Percentiles rank a stretch among this genome's conserved stretches.
phyloP scores from a whole-genome alignment of 306 rosid genomes.

The Astragalus membranaceus region DNA sequence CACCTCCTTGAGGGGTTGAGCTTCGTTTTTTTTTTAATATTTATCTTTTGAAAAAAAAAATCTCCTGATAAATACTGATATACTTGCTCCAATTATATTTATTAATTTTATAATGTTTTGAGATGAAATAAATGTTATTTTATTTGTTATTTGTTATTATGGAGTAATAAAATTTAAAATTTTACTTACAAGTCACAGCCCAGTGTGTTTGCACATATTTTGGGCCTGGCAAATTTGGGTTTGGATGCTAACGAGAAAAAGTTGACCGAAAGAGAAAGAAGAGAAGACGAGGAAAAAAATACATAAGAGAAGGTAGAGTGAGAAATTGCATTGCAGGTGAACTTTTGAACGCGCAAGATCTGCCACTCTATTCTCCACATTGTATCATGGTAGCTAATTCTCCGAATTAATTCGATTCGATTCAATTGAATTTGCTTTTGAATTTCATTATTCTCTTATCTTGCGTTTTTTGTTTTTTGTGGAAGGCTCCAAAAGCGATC shows the following conservation, averaged over 20 bases:
- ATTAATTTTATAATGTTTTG: no score
- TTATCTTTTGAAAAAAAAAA: no score
- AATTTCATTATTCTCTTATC: neutral
- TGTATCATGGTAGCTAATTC: conserved; percentile 33
- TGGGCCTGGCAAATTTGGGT: conserved; percentile 15
- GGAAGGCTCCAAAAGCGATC: conserved; percentile 77
- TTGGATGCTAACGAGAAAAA: neutral
- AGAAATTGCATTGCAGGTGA: neutral
- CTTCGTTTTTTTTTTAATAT: no score
- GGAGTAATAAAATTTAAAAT: no score
- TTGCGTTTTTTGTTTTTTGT: neutral
- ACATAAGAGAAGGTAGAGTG: neutral
- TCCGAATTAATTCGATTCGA: neutral
- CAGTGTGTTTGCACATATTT: neutral
- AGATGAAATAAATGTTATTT: no score
- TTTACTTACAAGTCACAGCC: no score
- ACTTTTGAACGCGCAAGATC: conserved; percentile 22
- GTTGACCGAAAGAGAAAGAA: conserved; percentile 4
- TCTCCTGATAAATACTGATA: no score
- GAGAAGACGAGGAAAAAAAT: neutral
- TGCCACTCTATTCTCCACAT: neutral
- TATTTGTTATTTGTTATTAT: no score
- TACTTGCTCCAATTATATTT: no score
- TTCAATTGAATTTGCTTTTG: conserved; percentile 12
- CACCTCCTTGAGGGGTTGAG: no score